Base-by-base conservation (phyloP, 768 basidiomycete species). In the Udeniomyces megalosporus region DNA sequence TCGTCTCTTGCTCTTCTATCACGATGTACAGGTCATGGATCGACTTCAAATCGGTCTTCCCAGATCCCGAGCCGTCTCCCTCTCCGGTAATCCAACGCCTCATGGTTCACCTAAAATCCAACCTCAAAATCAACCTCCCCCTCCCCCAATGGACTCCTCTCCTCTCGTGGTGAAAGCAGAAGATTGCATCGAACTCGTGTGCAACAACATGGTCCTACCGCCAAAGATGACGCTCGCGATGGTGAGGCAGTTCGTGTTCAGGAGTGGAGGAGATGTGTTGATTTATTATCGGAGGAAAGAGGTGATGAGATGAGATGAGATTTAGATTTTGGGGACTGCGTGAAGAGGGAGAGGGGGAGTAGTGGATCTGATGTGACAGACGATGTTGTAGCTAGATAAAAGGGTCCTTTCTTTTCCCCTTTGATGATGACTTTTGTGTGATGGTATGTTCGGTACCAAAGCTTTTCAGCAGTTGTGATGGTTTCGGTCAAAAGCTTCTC, bases 141-240 rank as follows among this genome's bases (percentile, higher is more conserved):
- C n/a, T 3, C 14, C 0, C 17, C 10, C 12, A 17, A 5, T 29
- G 1, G 52, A 34, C n/a, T 42, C 38, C 38, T 42, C 38, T 8
- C 17, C 38, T 1, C 32, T 29, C 11, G 45, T 50, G 11, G 11
- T 46, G 29, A 75, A 74, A 64, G 76, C 81, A 11, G 88, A 89
- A 67, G 84, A 89, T 28, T 69, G 79, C 31, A 85, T 88, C 71
- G 92, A 97, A 74, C 81, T 97, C 48, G 71, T 95, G 29, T 95
- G 91, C 74, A 88, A 88, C 67, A 86, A 88, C 65, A 76, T 79
- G n/a, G 76, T 86, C 17, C 77, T 97, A 35, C 85, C 92, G 26
- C 76, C 85, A 29, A 82, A 84, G 66, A 90, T 93, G 83, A 92
- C 87, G 5, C 78, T 99, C 38, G 92, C 87, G 4, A 85, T 86